Evolutionary conservation across 768 basidiomycete genomes (phyloP).

Genomic region (Kwoniella pini): DNA sequence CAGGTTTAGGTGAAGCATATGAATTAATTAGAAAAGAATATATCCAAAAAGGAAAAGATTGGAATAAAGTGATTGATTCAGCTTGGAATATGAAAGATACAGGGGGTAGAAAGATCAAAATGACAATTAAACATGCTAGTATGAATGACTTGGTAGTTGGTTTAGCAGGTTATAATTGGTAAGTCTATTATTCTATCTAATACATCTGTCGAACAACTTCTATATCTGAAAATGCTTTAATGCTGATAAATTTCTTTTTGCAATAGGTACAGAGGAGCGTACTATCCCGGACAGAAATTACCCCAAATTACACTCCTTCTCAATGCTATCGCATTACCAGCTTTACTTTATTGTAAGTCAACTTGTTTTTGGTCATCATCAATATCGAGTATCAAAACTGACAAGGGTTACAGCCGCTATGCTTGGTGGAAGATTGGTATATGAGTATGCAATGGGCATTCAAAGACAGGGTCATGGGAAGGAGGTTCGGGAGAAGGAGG

Average conservation of each 20-base stretch:
- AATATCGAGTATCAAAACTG: background rate
- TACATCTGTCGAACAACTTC: too few relatives aligned
- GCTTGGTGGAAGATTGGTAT: slow-evolving; percentile 50
- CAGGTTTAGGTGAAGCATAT: slow-evolving; percentile 51
- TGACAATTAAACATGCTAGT: slow-evolving; percentile 46
- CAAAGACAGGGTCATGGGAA: slow-evolving; percentile 50
- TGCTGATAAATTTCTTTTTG: background rate
- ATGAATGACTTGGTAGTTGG: slow-evolving; percentile 43
- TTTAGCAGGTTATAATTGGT: slow-evolving; percentile 34
- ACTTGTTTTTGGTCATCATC: background rate
- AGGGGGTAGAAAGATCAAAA: slow-evolving; percentile 46
- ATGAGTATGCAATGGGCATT: slow-evolving; percentile 53
- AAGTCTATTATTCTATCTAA: too few relatives aligned
- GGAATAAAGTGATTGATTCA: slow-evolving; percentile 33
- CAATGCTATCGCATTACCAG: slow-evolving; percentile 39
- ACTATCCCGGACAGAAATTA: slow-evolving; percentile 29
- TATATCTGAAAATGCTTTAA: too few relatives aligned
- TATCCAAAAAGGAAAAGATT: slow-evolving; percentile 34
- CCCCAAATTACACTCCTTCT: slow-evolving; percentile 31
- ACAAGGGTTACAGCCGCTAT: slow-evolving; percentile 29
- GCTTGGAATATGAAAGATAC: slow-evolving; percentile 37
- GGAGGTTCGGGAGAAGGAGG: slow-evolving; percentile 40
- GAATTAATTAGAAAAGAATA: slow-evolving; percentile 39
- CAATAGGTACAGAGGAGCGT: slow-evolving; percentile 40
- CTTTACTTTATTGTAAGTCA: slow-evolving; percentile 42